Evolutionary conservation across 768 basidiomycete genomes (phyloP), one percentile per base, ranked within the genome.

Genomic region (Suillus occidentalis): DNA sequence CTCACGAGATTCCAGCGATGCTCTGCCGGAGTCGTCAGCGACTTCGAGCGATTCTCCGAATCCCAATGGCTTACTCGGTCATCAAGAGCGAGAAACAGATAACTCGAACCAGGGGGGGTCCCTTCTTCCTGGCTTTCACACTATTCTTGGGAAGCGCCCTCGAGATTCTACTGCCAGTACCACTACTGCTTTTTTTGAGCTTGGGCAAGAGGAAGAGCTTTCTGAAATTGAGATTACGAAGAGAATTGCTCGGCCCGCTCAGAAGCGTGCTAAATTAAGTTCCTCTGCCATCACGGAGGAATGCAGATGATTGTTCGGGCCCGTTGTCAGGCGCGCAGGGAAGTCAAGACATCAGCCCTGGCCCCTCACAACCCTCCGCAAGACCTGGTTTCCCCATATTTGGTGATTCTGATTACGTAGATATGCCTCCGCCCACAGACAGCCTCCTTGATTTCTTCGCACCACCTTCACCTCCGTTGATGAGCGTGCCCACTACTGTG

Each of bases 121-220:
- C 49, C 68, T 76, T 52, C 65, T 76, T 20, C 72, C 83, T 49
- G 82, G 80, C 13, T 72, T 81, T 64, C 79, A 81, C 50, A 82
- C 77, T 25, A 78, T 81, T 37, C 80, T 91, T 20, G 90, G 90
- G n/a, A 92, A 91, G 72, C 85, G 88, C 40, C 83, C 80, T 60
- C 81, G 89, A 66, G 85, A 86, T 67, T 79, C 84, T 2, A 75
- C 79, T 10, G 77, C 80, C 13, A 84, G 81, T 67, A 78, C 79
- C 60, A 68, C 80, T 25, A 75, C 79, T 2, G 82, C 76, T 60
- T 72, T 79, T 12, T 73, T 78, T 7, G 86, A 85, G 62, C 75
- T 76, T 34, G 80, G 74, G n/a, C 74, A 80, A 63, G 80, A 81
- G 58, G 81, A 72, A 13, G 75, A 71, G 6, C 66, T 72, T 14